phyloP scores from a whole-genome alignment of 2,329 filamentous ascomycete genomes.

The Neopestalotiopsis clavispora region DNA sequence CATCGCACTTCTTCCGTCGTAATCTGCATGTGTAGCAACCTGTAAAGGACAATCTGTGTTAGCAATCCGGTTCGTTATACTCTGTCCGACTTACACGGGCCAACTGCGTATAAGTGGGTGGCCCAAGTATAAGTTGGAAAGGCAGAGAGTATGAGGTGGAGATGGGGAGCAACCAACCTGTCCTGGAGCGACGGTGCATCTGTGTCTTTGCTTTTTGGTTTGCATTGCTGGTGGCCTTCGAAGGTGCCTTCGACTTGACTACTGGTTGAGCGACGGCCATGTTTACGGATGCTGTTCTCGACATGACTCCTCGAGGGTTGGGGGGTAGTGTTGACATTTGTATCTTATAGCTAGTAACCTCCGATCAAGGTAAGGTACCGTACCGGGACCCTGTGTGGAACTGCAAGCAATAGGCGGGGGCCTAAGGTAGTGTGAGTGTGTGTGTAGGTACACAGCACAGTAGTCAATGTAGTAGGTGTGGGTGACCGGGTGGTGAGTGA shows the following conservation, averaged over 20 bases:
- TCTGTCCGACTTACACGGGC: slow-evolving; percentile 27
- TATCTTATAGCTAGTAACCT: slow-evolving; percentile 42
- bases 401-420: slow-evolving; percentile 34
- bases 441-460: slow-evolving; percentile 10
- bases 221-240: slow-evolving; percentile 56
- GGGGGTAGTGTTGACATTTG: slow-evolving; percentile 73
- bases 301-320: slow-evolving; percentile 57
- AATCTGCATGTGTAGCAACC: slow-evolving; percentile 73
- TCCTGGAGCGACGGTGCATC: slow-evolving; percentile 92
- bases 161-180: slow-evolving; percentile 68
- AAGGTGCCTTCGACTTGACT: slow-evolving; percentile 61
- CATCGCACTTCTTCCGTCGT: slow-evolving; percentile 72
- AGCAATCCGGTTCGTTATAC: slow-evolving; percentile 29
- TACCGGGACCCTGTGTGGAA: slow-evolving; percentile 47
- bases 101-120: slow-evolving; percentile 25
- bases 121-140: slow-evolving; percentile 21
- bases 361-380: slow-evolving; percentile 21
- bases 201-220: slow-evolving; percentile 74
- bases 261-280: slow-evolving; percentile 65
- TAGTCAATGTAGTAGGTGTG: neutral
- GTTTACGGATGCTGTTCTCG: slow-evolving; percentile 56
- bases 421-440: slow-evolving; percentile 19
- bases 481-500: slow-evolving; percentile 21
- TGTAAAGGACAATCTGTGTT: slow-evolving; percentile 37
- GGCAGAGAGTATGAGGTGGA: neutral